Conservation (phyloP, 345 rosid genomes). For the Gossypium ekmanianum region DNA sequence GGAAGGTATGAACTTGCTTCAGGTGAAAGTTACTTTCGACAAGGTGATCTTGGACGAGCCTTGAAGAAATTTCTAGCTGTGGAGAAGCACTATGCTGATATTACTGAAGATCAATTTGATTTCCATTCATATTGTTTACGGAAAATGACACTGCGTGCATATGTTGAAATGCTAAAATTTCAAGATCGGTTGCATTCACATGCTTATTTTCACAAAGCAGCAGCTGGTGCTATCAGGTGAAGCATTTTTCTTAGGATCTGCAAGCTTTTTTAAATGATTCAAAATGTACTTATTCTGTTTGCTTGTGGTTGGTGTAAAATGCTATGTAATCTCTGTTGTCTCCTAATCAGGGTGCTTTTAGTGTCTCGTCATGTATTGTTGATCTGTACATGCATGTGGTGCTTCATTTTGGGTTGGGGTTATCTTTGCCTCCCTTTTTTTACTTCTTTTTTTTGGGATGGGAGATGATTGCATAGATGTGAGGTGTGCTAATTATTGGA, state of each 20-base stretch:
- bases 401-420: slow-evolving; percentile 7
- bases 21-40: slow-evolving; percentile 93
- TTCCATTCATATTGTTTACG: slow-evolving; percentile 96
- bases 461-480: neutral
- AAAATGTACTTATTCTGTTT: neutral
- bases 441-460: neutral
- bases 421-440: neutral
- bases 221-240: slow-evolving; percentile 88
- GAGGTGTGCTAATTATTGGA: neutral
- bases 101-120: slow-evolving; percentile 95
- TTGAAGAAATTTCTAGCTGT: slow-evolving; percentile 87
- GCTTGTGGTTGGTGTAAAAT: neutral
- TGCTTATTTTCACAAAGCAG: slow-evolving; percentile 91
- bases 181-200: slow-evolving; percentile 95
- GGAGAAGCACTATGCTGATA: slow-evolving; percentile 99
- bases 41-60: slow-evolving; percentile 94
- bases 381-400: neutral
- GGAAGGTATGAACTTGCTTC: slow-evolving; percentile 97
- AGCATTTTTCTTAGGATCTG: slow-evolving; percentile 14
- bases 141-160: slow-evolving; percentile 93
- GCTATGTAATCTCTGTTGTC: neutral
- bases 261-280: slow-evolving; percentile 6
- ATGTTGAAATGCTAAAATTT: slow-evolving; percentile 96
- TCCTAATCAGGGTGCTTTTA: neutral
- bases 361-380: neutral